A percentile compares a stretch with the other conserved stretches of the same genome.
These are phyloP conservation scores for Casuarina cunninghamiana DNA, from an alignment of 306 rosid genomes.

Conservation along the genomic window DNA sequence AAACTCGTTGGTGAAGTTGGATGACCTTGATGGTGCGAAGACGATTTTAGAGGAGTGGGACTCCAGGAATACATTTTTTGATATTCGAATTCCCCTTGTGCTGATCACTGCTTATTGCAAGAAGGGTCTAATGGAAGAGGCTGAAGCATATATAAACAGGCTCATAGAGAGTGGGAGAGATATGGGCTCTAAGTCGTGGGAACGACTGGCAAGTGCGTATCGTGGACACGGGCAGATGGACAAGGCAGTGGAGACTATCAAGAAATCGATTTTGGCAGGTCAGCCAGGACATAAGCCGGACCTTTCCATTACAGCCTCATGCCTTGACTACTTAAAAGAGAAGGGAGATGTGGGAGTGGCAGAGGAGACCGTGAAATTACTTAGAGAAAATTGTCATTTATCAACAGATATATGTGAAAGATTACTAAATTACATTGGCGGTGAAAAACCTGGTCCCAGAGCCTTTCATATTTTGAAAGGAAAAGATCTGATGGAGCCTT, in stretches of 20 bases:
- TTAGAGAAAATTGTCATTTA: constrained; percentile 28
- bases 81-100: constrained; percentile 50
- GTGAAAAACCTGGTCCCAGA: constrained; percentile 29
- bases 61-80: constrained; percentile 37
- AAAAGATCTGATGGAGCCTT: constrained; percentile 9
- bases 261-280: constrained; percentile 38
- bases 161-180: constrained; percentile 51
- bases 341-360: constrained; percentile 48
- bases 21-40: constrained; percentile 65
- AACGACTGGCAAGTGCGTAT: constrained; percentile 49
- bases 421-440: constrained; percentile 34
- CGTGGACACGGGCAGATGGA: constrained; percentile 38
- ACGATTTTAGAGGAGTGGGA: constrained; percentile 70
- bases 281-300: constrained; percentile 33
- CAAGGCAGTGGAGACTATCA: constrained; percentile 58
- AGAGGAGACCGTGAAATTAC: constrained; percentile 40
- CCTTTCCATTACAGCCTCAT: constrained; percentile 33
- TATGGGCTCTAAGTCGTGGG: constrained; percentile 47
- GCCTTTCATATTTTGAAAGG: constrained; percentile 28
- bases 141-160: constrained; percentile 43
- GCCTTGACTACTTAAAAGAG: constrained; percentile 59
- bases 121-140: constrained; percentile 53
- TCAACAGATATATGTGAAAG: constrained; percentile 25
- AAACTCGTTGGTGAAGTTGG: constrained; percentile 60
- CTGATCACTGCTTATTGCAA: constrained; percentile 57